phyloP scores from a whole-genome alignment of 352 stramenopile species.

The Globisporangium spiculum region DNA sequence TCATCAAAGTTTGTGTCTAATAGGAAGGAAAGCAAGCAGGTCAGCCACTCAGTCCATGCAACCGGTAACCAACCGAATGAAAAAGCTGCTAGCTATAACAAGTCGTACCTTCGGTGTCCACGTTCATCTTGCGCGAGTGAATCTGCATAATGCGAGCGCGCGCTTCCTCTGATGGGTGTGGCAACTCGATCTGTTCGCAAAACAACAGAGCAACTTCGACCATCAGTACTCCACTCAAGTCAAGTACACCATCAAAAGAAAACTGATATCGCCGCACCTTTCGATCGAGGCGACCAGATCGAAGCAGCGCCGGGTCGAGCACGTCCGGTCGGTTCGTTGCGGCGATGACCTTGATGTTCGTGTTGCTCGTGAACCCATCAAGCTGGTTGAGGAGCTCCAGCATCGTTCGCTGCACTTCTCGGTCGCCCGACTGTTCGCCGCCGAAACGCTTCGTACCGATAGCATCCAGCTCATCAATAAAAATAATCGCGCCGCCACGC shows the following conservation, averaged over 20 bases:
- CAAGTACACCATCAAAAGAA: neutral
- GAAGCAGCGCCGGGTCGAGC: conserved; percentile 95
- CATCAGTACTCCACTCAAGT: neutral
- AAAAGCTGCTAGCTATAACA: neutral
- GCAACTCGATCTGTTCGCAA: conserved; percentile 93
- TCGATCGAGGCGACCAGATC: conserved; percentile 90
- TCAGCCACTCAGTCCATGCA: neutral
- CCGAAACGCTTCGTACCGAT: conserved; percentile 99
- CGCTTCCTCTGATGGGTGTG: conserved; percentile 96
- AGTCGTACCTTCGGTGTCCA: conserved; percentile 78
- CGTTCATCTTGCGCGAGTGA: conserved; percentile 97
- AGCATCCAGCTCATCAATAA: conserved; percentile 99
- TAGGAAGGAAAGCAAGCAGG: neutral
- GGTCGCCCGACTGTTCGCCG: conserved; percentile 94
- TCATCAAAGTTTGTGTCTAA: conserved; percentile 97
- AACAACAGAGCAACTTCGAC: neutral
- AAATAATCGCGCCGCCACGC: conserved; percentile 95
- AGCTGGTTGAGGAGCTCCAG: conserved; percentile 98
- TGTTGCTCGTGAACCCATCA: conserved; percentile 97
- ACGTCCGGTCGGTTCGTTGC: conserved; percentile 97
- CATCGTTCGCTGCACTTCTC: conserved; percentile 98
- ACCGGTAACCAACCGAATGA: neutral
- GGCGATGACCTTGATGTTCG: conserved; percentile 99
- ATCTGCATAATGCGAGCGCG: conserved; percentile 96
- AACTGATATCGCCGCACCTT: conserved; percentile 66